A percentile compares a stretch with the other conserved stretches of the same genome.
Evolutionary conservation across 306 rosid species (phyloP).

Genomic region (Dryas alaskensis): DNA sequence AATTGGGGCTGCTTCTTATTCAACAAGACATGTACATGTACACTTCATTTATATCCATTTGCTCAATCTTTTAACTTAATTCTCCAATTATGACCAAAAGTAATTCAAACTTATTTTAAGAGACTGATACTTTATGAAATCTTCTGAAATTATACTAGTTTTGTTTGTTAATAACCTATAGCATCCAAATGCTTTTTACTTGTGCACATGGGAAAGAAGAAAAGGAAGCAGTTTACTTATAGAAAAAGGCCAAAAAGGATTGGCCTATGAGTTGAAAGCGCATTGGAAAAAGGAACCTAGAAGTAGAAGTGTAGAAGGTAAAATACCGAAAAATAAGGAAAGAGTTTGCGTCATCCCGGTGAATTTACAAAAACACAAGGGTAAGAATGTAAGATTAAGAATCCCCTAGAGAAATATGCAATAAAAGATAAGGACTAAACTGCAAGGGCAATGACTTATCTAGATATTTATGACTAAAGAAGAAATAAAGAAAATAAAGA

Average conservation of each 20-base stretch:
- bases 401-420: background rate
- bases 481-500: background rate
- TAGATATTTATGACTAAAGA: constrained; percentile 6
- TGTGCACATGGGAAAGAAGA: too few relatives aligned
- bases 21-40: background rate
- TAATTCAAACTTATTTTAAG: background rate
- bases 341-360: background rate
- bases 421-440: background rate
- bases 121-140: background rate
- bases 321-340: background rate
- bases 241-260: too few relatives aligned
- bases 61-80: background rate
- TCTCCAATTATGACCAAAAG: background rate
- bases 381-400: background rate
- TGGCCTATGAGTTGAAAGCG: too few relatives aligned
- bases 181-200: background rate
- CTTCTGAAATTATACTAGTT: background rate
- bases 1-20: background rate
- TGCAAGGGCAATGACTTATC: constrained; percentile 6
- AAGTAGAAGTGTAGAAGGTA: background rate
- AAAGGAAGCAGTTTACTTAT: too few relatives aligned
- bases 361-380: background rate
- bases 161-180: background rate
- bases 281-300: too few relatives aligned
- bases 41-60: too few relatives aligned